phyloP scores from a whole-genome alignment of 805 yeast genomes.

The Candida sithepensis region DNA sequence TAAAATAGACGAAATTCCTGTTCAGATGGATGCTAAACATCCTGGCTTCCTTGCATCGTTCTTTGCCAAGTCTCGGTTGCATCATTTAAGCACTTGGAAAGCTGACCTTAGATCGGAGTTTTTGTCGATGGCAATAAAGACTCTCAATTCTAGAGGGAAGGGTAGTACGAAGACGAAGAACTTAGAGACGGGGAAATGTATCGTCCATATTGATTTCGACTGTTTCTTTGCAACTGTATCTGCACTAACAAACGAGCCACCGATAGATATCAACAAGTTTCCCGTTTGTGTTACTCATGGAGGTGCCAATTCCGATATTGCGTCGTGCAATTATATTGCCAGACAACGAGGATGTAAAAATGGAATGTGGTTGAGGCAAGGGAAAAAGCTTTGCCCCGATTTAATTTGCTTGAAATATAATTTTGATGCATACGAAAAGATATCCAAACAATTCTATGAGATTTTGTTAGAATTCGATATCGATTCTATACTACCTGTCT shows the following conservation, averaged over 20 bases:
- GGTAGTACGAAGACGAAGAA: slow-evolving; percentile 4
- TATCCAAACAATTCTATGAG: slow-evolving; percentile 63
- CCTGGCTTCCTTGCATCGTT: slow-evolving; percentile 71
- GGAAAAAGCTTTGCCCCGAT: slow-evolving; percentile 58
- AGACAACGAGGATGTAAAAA: slow-evolving; percentile 72
- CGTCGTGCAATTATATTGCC: slow-evolving; percentile 90
- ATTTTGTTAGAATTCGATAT: slow-evolving; percentile 44
- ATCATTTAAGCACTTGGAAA: slow-evolving; percentile 87
- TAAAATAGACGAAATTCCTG: slow-evolving; percentile 8
- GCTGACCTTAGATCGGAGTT: slow-evolving; percentile 64
- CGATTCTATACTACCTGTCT: slow-evolving; percentile 69
- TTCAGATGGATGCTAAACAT: slow-evolving; percentile 57
- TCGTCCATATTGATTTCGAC: slow-evolving; percentile 88
- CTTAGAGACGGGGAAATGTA: slow-evolving; percentile 21
- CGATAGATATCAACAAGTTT: slow-evolving; percentile 43
- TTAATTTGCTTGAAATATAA: slow-evolving; percentile 65
- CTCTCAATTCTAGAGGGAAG: slow-evolving; percentile 7
- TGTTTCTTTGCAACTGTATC: slow-evolving; percentile 92
- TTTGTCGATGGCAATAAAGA: slow-evolving; percentile 41
- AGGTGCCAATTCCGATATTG: slow-evolving; percentile 66
- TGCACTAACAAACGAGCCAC: slow-evolving; percentile 46
- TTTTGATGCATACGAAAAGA: slow-evolving; percentile 65
- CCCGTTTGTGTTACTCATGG: slow-evolving; percentile 67
- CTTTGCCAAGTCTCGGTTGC: slow-evolving; percentile 79
- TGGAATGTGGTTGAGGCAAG: slow-evolving; percentile 86